Conservation (phyloP, 148 eudicot genomes). For the Talinum fruticosum region DNA sequence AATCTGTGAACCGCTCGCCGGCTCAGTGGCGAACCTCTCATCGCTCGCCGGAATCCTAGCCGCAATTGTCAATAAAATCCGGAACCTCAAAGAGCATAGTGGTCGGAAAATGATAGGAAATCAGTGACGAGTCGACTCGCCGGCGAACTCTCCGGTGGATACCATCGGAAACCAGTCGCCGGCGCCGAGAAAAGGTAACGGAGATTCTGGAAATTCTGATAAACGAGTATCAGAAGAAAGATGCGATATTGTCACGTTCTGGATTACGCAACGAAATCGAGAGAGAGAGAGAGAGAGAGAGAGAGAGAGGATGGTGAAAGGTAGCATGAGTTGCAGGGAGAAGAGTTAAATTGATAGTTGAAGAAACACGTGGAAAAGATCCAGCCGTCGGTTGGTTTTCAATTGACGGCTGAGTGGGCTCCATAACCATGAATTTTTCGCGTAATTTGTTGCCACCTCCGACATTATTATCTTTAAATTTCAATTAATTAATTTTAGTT, state of each 20-base stretch:
- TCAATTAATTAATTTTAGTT: background rate
- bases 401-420: slow-evolving; percentile 6
- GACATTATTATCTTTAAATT: background rate
- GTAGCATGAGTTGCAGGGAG: background rate
- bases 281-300: slow-evolving; percentile 7
- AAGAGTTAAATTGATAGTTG: background rate
- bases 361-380: background rate
- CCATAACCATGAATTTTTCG: background rate
- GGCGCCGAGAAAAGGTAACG: too few species aligned
- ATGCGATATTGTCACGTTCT: background rate
- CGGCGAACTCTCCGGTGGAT: background rate
- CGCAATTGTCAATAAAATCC: background rate
- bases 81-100: slow-evolving; percentile 18
- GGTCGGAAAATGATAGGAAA: background rate
- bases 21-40: slow-evolving; percentile 52
- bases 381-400: background rate
- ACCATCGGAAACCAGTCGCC: slow-evolving; percentile 5
- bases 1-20: slow-evolving; percentile 48
- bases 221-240: background rate
- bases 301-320: background rate
- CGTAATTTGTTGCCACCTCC: background rate
- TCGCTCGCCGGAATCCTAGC: slow-evolving; percentile 16
- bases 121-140: slow-evolving; percentile 16
- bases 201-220: background rate
- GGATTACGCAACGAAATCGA: background rate